Conservation (phyloP, 1,139 yeast genomes). For the Protomyces inouyei region DNA sequence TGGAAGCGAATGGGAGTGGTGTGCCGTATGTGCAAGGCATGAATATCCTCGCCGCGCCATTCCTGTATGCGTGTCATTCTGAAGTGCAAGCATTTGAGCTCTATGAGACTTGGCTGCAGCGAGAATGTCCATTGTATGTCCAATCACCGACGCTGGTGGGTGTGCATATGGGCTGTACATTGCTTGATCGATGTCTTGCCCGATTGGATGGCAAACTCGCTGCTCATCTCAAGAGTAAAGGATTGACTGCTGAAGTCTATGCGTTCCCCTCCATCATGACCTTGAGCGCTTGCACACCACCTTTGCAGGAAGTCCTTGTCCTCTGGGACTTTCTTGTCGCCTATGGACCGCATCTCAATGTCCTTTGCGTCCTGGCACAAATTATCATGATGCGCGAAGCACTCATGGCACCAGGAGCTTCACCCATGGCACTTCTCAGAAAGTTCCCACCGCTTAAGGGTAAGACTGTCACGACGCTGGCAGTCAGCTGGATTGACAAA, state of each 20-base stretch:
- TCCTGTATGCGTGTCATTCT: constrained; percentile 66
- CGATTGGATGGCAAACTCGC: constrained; percentile 70
- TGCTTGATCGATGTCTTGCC: constrained; percentile 64
- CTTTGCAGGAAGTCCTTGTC: constrained; percentile 65
- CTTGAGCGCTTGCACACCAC: constrained; percentile 85
- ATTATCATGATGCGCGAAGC: constrained; percentile 50
- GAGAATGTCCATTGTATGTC: constrained; percentile 71
- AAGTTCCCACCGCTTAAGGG: constrained; percentile 22
- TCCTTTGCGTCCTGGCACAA: constrained; percentile 80
- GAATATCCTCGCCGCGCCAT: constrained; percentile 83
- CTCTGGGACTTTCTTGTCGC: constrained; percentile 91
- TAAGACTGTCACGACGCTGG: constrained; percentile 5
- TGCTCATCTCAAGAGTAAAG: constrained; percentile 56
- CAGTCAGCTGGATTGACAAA: constrained; percentile 74
- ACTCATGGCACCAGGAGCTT: constrained; percentile 15
- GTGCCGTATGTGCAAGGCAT: constrained; percentile 78
- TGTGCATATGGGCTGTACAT: constrained; percentile 66
- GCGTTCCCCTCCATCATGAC: constrained; percentile 88
- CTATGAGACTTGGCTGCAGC: constrained; percentile 54
- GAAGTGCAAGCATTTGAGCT: constrained; percentile 84
- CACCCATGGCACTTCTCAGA: constrained; percentile 20
- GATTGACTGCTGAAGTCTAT: constrained; percentile 72
- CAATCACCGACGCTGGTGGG: constrained; percentile 68
- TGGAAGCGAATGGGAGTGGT: constrained; percentile 10
- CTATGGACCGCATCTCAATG: constrained; percentile 84